Conservation (phyloP, 371 early-diverging fungal species). For the Mortierella sp. region DNA sequence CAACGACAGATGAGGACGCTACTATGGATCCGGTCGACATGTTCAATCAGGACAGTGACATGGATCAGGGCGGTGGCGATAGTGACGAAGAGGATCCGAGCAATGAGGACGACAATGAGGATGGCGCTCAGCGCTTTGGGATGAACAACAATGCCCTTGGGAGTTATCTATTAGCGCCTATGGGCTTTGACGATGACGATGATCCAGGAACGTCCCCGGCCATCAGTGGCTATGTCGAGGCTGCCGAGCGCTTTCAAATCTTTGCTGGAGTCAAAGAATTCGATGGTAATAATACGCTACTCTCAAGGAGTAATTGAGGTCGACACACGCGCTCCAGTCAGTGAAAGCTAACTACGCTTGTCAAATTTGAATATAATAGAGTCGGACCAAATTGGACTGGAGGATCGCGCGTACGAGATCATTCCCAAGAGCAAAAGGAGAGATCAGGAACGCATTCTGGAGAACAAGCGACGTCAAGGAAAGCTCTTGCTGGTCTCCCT, state of each 20-base stretch:
- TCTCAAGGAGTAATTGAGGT: not conserved
- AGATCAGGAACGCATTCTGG: conserved; percentile 55
- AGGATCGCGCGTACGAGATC: conserved; percentile 42
- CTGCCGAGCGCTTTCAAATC: conserved; percentile 48
- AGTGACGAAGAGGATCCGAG: conserved; percentile 12
- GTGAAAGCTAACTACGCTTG: not conserved
- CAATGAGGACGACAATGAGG: not conserved
- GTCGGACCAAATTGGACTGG: conserved; percentile 51
- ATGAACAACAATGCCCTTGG: conserved; percentile 29
- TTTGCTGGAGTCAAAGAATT: conserved; percentile 56
- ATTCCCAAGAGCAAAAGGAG: conserved; percentile 38
- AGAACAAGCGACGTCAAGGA: conserved; percentile 73
- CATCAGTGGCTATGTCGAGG: conserved; percentile 33
- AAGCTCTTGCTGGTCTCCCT: conserved; percentile 80
- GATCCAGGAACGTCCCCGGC: conserved; percentile 9
- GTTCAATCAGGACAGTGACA: conserved; percentile 18
- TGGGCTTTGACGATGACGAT: conserved; percentile 57
- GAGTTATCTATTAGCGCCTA: conserved; percentile 48
- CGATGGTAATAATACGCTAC: conserved; percentile 34
- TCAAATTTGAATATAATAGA: conserved; percentile 18
- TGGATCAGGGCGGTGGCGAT: not conserved
- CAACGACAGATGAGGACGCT: conserved; percentile 15
- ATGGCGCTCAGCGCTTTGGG: conserved; percentile 5
- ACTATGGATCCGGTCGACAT: conserved; percentile 9
- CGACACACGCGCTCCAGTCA: not conserved